Conservation (phyloP, 2,329 filamentous ascomycete species). For the Rachicladosporium sp. region DNA sequence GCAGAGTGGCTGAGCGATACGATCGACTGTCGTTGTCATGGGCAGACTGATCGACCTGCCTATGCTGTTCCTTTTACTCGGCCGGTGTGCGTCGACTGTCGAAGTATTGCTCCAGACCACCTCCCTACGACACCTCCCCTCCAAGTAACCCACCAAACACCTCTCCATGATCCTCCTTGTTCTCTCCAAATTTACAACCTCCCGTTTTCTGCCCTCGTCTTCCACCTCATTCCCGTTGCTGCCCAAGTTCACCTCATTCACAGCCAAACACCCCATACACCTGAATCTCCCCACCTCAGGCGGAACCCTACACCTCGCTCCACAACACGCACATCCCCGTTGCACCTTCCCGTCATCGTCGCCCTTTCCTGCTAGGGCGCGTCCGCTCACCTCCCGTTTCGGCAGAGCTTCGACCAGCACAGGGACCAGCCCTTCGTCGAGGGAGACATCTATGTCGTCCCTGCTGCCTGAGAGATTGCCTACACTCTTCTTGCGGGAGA, state of each 20-base stretch:
- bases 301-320: slow-evolving; percentile 68
- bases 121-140: slow-evolving; percentile 15
- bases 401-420: slow-evolving; percentile 24
- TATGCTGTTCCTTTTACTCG: no score
- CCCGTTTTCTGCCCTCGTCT: slow-evolving; percentile 9
- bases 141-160: slow-evolving; percentile 41
- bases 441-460: slow-evolving; percentile 21
- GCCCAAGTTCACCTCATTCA: slow-evolving; percentile 56
- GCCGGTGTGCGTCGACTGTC: no score
- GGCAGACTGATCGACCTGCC: no score
- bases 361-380: slow-evolving; percentile 13
- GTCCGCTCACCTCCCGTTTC: slow-evolving; percentile 17
- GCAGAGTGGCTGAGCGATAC: no score
- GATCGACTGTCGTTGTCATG: no score
- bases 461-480: slow-evolving; percentile 21
- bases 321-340: slow-evolving; percentile 77
- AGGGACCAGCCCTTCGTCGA: slow-evolving; percentile 35
- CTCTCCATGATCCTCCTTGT: slow-evolving; percentile 46
- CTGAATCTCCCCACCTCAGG: slow-evolving; percentile 60
- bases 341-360: slow-evolving; percentile 46
- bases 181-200: slow-evolving; percentile 44
- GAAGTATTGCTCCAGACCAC: not conserved
- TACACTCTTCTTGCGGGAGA: slow-evolving; percentile 44
- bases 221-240: slow-evolving; percentile 11
- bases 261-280: slow-evolving; percentile 71